These are phyloP conservation scores for Chernovozyma sophiae-reginae DNA, from an alignment of 1,139 yeast genomes.

Conservation along the genomic window DNA sequence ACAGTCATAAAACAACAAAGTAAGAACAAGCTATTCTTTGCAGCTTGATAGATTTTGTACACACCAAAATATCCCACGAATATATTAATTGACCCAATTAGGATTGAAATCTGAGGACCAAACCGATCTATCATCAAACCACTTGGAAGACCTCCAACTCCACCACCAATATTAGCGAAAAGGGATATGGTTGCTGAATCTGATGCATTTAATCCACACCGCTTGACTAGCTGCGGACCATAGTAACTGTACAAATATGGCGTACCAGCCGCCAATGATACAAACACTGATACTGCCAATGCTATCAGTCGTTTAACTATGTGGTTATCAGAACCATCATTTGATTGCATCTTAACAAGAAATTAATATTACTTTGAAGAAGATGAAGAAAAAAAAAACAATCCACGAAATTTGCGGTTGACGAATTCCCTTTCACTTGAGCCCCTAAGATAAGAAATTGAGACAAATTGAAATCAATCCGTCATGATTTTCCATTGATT, in stretches of 20 bases:
- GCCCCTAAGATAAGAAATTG: too few relatives aligned
- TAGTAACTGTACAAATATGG: slow-evolving; percentile 70
- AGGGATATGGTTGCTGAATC: slow-evolving; percentile 63
- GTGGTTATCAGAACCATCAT: background rate
- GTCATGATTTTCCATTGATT: too few relatives aligned
- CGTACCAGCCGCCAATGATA: slow-evolving; percentile 55
- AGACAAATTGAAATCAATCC: too few relatives aligned
- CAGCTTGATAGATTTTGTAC: slow-evolving; percentile 25
- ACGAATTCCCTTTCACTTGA: too few relatives aligned
- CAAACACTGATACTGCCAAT: slow-evolving; percentile 24
- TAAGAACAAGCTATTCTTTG: slow-evolving; percentile 19
- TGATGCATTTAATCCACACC: slow-evolving; percentile 53
- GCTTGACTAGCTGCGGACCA: slow-evolving; percentile 62
- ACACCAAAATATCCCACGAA: slow-evolving; percentile 38
- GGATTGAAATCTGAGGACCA: slow-evolving; percentile 52
- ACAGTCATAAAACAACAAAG: slow-evolving; percentile 39
- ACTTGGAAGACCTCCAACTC: slow-evolving; percentile 65
- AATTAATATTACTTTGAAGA: too few relatives aligned
- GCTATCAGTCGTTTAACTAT: slow-evolving; percentile 12
- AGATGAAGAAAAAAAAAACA: too few relatives aligned
- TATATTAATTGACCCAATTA: slow-evolving; percentile 50
- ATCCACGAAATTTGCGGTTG: too few relatives aligned
- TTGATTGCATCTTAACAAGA: too few relatives aligned
- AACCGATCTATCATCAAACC: slow-evolving; percentile 60
- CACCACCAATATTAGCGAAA: slow-evolving; percentile 59